Percentiles rank a stretch among this genome's conserved stretches.
These are phyloP conservation scores for Fusarium palustre DNA, from an alignment of 2,329 filamentous ascomycete genomes.

Conservation along the genomic window DNA sequence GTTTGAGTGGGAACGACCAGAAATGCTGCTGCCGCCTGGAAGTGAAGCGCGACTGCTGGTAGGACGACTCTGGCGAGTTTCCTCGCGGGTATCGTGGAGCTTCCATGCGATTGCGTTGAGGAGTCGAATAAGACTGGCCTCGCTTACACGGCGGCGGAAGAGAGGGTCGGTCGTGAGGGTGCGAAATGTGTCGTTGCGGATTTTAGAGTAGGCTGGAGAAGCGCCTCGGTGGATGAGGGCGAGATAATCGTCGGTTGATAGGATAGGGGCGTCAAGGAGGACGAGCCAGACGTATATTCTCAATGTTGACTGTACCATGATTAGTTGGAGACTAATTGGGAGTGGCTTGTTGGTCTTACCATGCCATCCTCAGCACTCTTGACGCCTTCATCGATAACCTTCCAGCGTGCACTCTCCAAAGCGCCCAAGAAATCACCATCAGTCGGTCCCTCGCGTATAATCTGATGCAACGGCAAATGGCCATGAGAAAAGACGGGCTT, in stretches of 20 bases:
- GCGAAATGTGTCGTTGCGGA: conserved; percentile 97
- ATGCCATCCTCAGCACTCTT: conserved; percentile 84
- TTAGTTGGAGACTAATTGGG: conserved; percentile 4
- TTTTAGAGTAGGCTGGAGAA: conserved; percentile 95
- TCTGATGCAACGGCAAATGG: conserved; percentile 74
- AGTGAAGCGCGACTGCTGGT: conserved; percentile 55
- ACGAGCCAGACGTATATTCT: conserved; percentile 98
- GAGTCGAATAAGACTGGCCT: conserved; percentile 92
- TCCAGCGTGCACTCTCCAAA: conserved; percentile 77
- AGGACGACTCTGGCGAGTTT: conserved; percentile 55
- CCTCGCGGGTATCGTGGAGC: conserved; percentile 80
- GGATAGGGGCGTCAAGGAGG: conserved; percentile 85
- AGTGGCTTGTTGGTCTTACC: conserved; percentile 61
- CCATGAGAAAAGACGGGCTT: conserved; percentile 63
- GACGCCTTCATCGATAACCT: conserved; percentile 80
- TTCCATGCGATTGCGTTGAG: conserved; percentile 97
- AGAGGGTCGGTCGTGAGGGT: conserved; percentile 97
- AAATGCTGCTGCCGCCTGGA: conserved; percentile 50
- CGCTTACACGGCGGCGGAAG: conserved; percentile 93
- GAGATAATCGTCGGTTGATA: conserved; percentile 90
- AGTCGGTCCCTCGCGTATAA: conserved; percentile 83
- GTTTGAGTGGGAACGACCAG: conserved; percentile 53
- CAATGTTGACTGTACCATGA: conserved; percentile 76
- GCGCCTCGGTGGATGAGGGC: conserved; percentile 90
- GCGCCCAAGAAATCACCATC: conserved; percentile 75